phyloP scores from a whole-genome alignment of 768 basidiomycete genomes.

The Rhizopogon vesiculosus region DNA sequence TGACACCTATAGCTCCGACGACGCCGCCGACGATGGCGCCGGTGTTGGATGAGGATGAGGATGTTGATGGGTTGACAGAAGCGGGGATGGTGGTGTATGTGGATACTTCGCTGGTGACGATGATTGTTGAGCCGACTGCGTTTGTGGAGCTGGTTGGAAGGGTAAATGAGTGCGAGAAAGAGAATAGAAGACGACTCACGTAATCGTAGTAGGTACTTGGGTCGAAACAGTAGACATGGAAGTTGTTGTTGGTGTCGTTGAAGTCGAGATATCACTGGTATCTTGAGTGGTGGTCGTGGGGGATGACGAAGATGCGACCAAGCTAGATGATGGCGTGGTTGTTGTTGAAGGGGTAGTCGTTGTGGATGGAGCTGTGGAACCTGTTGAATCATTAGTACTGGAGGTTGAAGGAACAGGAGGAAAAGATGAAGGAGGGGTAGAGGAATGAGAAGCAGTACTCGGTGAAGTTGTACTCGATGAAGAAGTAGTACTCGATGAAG shows the following conservation, averaged over 20 bases:
- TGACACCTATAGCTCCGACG: slow-evolving; percentile 38
- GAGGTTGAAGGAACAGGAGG: background rate
- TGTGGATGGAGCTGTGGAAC: slow-evolving; percentile 3
- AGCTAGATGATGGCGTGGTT: background rate
- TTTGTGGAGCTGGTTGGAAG: slow-evolving; percentile 17
- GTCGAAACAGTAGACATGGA: background rate
- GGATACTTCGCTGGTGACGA: slow-evolving; percentile 14
- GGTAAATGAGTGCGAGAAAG: background rate
- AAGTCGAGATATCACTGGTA: background rate
- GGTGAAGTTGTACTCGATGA: background rate
- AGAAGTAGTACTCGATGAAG: slow-evolving; percentile 2
- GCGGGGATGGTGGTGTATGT: slow-evolving; percentile 6
- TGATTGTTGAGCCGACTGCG: slow-evolving; percentile 13
- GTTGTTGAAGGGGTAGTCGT: slow-evolving; percentile 1
- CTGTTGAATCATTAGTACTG: background rate
- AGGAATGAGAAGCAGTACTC: slow-evolving; percentile 10
- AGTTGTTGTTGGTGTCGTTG: background rate
- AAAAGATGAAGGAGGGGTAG: slow-evolving; percentile 4
- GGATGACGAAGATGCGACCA: background rate
- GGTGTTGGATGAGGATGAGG: slow-evolving; percentile 4
- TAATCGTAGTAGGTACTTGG: slow-evolving; percentile 6
- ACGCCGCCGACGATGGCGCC: slow-evolving; percentile 49
- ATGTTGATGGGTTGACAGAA: background rate
- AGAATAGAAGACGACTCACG: slow-evolving; percentile 14
- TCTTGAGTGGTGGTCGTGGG: background rate